A percentile compares a stretch with the other conserved stretches of the same genome.
These are phyloP conservation scores for Aphanomyces euteiches DNA, from an alignment of 352 stramenopile species.

Conservation along the genomic window DNA sequence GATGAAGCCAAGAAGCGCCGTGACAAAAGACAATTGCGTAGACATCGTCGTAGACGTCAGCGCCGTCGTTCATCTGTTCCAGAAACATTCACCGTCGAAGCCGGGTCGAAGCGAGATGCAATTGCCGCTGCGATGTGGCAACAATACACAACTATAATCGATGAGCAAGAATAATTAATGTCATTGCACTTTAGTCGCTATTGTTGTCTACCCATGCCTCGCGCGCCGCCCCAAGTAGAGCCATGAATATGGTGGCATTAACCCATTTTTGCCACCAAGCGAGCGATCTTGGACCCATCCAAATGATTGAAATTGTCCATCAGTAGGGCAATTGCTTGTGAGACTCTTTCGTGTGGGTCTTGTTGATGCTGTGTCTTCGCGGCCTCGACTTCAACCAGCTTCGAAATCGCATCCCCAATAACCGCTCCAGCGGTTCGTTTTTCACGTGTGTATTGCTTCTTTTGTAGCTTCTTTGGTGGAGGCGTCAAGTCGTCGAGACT, in stretches of 20 bases:
- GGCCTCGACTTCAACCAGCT: conserved; percentile 9
- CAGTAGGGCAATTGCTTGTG: not conserved
- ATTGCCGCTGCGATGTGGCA: conserved; percentile 8
- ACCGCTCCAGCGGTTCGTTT: not conserved
- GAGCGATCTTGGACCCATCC: conserved; percentile 1
- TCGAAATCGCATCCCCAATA: not conserved
- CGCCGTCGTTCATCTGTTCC: not conserved
- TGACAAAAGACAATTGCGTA: not conserved
- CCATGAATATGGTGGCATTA: conserved; percentile 10
- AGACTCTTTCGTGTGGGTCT: conserved; percentile 1
- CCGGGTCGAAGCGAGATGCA: not conserved
- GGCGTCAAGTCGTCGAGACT: not conserved
- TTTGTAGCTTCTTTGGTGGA: conserved; percentile 13
- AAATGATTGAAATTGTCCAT: not conserved
- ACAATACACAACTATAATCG: not conserved
- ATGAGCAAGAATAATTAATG: not conserved
- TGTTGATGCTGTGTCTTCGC: not conserved
- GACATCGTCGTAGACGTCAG: not conserved
- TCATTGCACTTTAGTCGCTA: not conserved
- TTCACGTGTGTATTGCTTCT: not conserved
- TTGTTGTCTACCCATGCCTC: conserved; percentile 12
- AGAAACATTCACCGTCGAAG: conserved; percentile 2
- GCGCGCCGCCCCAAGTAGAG: not conserved
- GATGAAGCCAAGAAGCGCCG: conserved; percentile 12
- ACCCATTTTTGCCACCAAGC: not conserved